phyloP scores from a whole-genome alignment of 345 rosid genomes.

The Salix exigua region DNA sequence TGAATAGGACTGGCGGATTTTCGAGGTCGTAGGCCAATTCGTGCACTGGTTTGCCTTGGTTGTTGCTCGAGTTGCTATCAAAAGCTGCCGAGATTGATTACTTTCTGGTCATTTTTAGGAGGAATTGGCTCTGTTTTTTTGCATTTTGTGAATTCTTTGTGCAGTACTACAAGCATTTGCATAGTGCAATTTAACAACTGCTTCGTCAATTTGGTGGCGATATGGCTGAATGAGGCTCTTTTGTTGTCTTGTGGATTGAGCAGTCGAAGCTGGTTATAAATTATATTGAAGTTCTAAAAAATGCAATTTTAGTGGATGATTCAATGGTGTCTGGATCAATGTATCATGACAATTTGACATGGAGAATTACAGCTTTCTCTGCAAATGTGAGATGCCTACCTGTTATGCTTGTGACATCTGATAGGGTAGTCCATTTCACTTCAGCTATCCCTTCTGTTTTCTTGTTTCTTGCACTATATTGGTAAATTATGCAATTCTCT shows the following conservation, averaged over 20 bases:
- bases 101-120: conserved; percentile 58
- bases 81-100: conserved; percentile 83
- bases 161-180: not conserved
- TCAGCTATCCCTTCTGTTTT: conserved; percentile 5
- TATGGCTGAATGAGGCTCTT: not conserved
- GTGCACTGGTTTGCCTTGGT: conserved; percentile 84
- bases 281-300: conserved; percentile 79
- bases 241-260: conserved; percentile 28
- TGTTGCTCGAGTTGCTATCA: conserved; percentile 86
- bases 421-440: conserved; percentile 52
- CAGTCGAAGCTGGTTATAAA: conserved; percentile 98
- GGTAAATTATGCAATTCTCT: not conserved
- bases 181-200: not conserved
- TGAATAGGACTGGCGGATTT: conserved; percentile 67
- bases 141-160: not conserved
- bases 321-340: conserved; percentile 51
- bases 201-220: not conserved
- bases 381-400: conserved; percentile 82
- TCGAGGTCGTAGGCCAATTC: conserved; percentile 84
- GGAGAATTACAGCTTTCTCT: conserved; percentile 84
- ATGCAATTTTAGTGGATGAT: conserved; percentile 62
- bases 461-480: not conserved
- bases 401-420: conserved; percentile 72
- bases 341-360: conserved; percentile 90
- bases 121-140: not conserved